Evolutionary conservation across 2,329 filamentous ascomycete species (phyloP).

Genomic region (Ceratocystiopsis brevicomis): DNA sequence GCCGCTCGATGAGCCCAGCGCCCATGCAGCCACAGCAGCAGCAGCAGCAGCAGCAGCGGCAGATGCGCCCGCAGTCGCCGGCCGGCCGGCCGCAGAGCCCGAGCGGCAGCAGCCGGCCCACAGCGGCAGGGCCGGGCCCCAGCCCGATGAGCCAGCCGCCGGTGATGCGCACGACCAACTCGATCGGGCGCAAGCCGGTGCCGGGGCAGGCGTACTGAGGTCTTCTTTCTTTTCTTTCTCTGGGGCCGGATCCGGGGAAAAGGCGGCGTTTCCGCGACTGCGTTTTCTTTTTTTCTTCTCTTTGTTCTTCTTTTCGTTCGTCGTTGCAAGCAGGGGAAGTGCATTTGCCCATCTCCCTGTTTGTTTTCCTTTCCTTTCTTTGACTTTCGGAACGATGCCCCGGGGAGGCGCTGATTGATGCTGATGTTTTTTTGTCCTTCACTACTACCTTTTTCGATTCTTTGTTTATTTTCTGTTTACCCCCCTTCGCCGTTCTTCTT

Average conservation of each 20-base stretch:
- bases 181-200: slow-evolving; percentile 35
- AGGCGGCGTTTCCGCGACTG: no score
- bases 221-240: not conserved
- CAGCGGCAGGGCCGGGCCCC: slow-evolving; percentile 22
- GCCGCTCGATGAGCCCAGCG: slow-evolving; percentile 15
- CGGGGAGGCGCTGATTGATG: not conserved
- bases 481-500: no score
- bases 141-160: slow-evolving; percentile 23
- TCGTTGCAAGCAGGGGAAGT: no score
- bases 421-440: not conserved
- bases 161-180: slow-evolving; percentile 13
- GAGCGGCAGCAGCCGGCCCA: slow-evolving; percentile 11
- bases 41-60: no score
- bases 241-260: no score
- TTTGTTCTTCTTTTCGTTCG: no score
- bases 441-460: not conserved
- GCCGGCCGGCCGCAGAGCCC: slow-evolving; percentile 22
- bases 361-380: not conserved
- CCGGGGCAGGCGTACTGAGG: slow-evolving; percentile 32
- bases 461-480: no score
- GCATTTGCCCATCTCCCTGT: not conserved
- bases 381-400: not conserved
- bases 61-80: slow-evolving; percentile 17
- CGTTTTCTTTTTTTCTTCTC: no score
- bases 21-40: slow-evolving; percentile 22